A percentile compares a stretch with the other conserved stretches of the same genome.
phyloP scores from a whole-genome alignment of 805 yeast species.

The Cyberlindnera nakhonratchasimensis region DNA sequence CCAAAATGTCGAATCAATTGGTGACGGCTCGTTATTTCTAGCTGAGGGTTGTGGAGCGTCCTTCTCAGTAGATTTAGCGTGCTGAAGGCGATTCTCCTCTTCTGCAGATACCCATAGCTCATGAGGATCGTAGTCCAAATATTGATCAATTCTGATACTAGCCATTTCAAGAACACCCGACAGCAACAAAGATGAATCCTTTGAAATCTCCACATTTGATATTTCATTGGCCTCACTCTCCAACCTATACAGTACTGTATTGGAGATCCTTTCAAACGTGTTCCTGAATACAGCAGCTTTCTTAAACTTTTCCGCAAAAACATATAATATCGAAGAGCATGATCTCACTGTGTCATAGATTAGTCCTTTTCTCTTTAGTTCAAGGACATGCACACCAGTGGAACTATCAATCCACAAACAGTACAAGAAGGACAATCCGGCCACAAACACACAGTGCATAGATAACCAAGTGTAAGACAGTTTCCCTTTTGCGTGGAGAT shows the following conservation, averaged over 20 bases:
- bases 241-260: constrained; percentile 16
- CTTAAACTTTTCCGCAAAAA: constrained; percentile 31
- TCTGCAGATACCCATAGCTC: background rate
- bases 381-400: constrained; percentile 19
- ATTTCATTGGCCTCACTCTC: constrained; percentile 6
- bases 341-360: constrained; percentile 31
- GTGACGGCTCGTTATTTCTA: background rate
- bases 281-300: constrained; percentile 28
- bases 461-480: constrained; percentile 32
- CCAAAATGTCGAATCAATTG: constrained; percentile 24
- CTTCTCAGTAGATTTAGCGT: background rate
- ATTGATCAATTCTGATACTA: constrained; percentile 22
- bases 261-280: constrained; percentile 29
- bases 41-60: background rate
- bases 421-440: constrained; percentile 32
- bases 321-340: constrained; percentile 29
- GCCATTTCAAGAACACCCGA: constrained; percentile 10
- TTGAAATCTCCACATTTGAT: background rate
- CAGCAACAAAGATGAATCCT: background rate
- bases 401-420: constrained; percentile 32
- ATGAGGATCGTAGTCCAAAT: constrained; percentile 10
- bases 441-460: constrained; percentile 31
- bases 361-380: constrained; percentile 25
- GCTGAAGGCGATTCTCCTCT: background rate
- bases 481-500: constrained; percentile 26